A percentile compares a stretch with the other conserved stretches of the same genome.
phyloP scores from a whole-genome alignment of 306 rosid genomes.

The Lathyrus tuberosus region DNA sequence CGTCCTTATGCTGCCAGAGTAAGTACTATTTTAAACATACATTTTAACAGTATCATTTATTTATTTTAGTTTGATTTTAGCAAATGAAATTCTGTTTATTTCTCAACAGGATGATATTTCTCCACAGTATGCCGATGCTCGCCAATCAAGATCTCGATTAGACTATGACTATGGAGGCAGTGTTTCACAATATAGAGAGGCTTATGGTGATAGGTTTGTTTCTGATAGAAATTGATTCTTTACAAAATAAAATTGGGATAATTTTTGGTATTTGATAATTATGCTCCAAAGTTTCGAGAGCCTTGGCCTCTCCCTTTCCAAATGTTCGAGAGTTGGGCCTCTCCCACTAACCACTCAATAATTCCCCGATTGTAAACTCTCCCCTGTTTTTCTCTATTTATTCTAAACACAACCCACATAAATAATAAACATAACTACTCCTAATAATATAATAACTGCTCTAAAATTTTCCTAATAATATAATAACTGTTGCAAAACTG shows the following conservation, averaged over 20 bases:
- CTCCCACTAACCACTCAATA: neutral
- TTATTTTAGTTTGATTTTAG: conserved; percentile 20
- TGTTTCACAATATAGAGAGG: conserved; percentile 76
- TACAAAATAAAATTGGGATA: too few species aligned
- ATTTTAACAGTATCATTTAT: neutral
- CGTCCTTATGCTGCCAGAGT: conserved; percentile 81
- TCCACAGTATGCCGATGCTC: conserved; percentile 70
- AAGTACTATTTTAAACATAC: conserved; percentile 33
- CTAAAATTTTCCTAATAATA: too few species aligned
- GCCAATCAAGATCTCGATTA: conserved; percentile 84
- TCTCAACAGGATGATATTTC: conserved; percentile 73
- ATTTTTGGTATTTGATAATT: neutral
- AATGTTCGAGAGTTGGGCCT: neutral
- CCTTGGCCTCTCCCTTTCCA: neutral
- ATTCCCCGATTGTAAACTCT: too few species aligned
- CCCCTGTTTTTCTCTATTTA: too few species aligned
- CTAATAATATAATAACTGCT: too few species aligned
- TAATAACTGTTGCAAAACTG: too few species aligned
- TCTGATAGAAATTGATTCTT: too few species aligned
- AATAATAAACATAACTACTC: too few species aligned
- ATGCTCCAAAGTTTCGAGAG: neutral
- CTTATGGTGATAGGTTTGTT: conserved; percentile 74
- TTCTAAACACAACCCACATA: too few species aligned
- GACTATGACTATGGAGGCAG: conserved; percentile 84
- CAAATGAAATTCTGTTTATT: neutral